These are phyloP conservation scores for Pichia eremophila DNA, from an alignment of 805 yeast genomes.

Conservation along the genomic window DNA sequence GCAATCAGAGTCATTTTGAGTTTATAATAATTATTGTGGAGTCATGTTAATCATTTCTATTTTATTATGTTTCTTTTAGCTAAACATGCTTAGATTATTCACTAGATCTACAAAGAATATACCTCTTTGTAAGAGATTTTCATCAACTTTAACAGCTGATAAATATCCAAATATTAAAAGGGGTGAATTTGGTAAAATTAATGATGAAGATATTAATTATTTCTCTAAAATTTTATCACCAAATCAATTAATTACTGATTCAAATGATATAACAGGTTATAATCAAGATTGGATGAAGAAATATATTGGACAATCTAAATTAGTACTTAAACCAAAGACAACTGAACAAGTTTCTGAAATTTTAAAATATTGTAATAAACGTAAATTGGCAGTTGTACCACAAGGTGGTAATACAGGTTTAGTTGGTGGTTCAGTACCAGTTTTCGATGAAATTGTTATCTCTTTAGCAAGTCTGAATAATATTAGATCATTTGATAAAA, in stretches of 20 bases:
- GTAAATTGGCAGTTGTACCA: conserved; percentile 78
- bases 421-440: conserved; percentile 90
- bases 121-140: neutral
- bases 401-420: conserved; percentile 97
- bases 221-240: conserved; percentile 54
- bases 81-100: neutral
- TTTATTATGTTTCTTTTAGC: neutral
- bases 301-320: conserved; percentile 75
- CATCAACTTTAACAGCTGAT: conserved; percentile 8
- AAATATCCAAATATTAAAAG: conserved; percentile 8
- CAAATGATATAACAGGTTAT: conserved; percentile 49
- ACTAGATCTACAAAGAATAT: neutral
- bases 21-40: no score
- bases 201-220: conserved; percentile 44
- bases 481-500: conserved; percentile 71
- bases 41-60: no score
- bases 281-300: conserved; percentile 95
- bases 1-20: no score
- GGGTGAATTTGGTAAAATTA: conserved; percentile 27
- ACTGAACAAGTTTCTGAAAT: conserved; percentile 71
- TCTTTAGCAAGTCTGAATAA: conserved; percentile 64
- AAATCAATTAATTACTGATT: conserved; percentile 40
- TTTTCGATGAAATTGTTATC: conserved; percentile 80
- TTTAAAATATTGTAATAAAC: conserved; percentile 69
- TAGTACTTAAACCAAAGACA: conserved; percentile 76